Evolutionary conservation across 1,284 basidiomycete species (phyloP).

Genomic region (Ustilago lituana): DNA sequence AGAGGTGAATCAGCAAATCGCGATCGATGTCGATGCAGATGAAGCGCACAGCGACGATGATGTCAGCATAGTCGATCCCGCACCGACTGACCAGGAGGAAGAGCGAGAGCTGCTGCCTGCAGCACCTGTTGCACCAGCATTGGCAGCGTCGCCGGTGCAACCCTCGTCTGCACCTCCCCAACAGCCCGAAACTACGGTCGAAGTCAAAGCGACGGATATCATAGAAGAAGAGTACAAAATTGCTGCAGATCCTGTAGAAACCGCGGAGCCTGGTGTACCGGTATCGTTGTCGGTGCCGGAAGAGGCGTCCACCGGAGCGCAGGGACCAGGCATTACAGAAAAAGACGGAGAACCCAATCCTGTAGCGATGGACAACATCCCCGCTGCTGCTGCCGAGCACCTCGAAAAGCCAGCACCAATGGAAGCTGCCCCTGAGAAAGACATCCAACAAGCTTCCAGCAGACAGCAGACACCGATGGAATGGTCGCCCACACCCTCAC

Average conservation of each 20-base stretch:
- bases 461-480: slow-evolving; percentile 38
- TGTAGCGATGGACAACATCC: slow-evolving; percentile 43
- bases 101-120: neutral
- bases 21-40: slow-evolving; percentile 8
- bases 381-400: slow-evolving; percentile 31
- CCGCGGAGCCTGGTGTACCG: slow-evolving; percentile 19
- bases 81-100: neutral
- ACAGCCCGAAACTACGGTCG: neutral
- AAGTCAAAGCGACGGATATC: neutral
- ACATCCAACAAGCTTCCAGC: neutral
- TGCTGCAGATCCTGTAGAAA: neutral
- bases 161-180: neutral
- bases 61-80: slow-evolving; percentile 13
- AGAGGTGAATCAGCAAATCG: slow-evolving; percentile 39
- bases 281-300: slow-evolving; percentile 22
- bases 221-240: neutral
- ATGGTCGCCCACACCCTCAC: slow-evolving; percentile 55
- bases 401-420: slow-evolving; percentile 6
- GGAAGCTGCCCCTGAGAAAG: neutral
- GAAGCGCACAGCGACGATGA: slow-evolving; percentile 10
- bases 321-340: slow-evolving; percentile 18
- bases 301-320: slow-evolving; percentile 4
- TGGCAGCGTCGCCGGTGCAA: neutral
- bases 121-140: neutral
- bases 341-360: slow-evolving; percentile 13